phyloP scores from a whole-genome alignment of 106 monocot species.

The Dendrobium catenatum region DNA sequence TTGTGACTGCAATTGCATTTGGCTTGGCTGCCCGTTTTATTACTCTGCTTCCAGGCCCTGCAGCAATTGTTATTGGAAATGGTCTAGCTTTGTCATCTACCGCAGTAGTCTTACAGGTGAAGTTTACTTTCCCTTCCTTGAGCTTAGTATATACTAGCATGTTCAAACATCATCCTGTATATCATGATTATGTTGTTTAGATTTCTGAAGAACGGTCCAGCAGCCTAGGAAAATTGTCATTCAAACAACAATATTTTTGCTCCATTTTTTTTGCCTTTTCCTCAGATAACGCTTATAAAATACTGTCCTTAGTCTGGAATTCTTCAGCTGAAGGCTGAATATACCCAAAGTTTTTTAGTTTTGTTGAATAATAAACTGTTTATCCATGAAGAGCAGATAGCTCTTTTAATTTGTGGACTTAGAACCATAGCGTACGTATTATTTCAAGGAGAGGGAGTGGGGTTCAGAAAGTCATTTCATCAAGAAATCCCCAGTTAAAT shows the following conservation, averaged over 20 bases:
- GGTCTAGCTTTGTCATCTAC: conserved; percentile 94
- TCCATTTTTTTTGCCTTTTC: not conserved
- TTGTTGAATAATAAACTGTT: too few relatives aligned
- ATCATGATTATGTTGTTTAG: not conserved
- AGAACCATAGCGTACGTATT: too few relatives aligned
- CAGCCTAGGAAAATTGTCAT: not conserved
- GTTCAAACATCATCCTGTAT: not conserved
- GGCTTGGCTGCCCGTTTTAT: conserved; percentile 64
- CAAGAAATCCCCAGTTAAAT: not conserved
- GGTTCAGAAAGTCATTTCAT: too few relatives aligned
- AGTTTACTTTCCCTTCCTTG: conserved; percentile 1
- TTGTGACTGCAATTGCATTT: conserved; percentile 68
- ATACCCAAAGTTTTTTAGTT: not conserved
- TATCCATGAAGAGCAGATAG: too few relatives aligned
- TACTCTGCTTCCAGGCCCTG: conserved; percentile 68
- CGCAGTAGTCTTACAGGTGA: conserved; percentile 92
- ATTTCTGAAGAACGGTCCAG: not conserved
- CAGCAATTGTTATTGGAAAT: conserved; percentile 92
- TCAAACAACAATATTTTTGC: not conserved
- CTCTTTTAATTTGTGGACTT: too few relatives aligned
- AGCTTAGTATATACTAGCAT: not conserved
- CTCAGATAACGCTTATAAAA: not conserved
- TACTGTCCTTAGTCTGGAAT: not conserved
- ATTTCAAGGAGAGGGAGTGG: too few relatives aligned
- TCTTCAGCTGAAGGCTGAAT: not conserved